phyloP scores from a whole-genome alignment of 345 rosid genomes.

The Excoecaria agallocha region DNA sequence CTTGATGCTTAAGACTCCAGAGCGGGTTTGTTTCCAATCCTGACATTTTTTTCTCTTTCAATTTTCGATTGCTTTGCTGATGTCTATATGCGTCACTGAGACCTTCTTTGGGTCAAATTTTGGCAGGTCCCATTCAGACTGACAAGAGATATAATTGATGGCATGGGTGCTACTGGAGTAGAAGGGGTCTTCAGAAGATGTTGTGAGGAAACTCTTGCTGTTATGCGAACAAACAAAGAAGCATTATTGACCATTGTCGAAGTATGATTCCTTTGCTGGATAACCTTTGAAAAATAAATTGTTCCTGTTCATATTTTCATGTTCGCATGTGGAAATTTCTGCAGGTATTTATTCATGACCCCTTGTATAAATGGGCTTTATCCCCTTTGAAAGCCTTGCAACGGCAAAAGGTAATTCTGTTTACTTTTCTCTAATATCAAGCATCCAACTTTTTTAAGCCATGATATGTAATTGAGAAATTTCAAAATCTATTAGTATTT shows the following conservation, averaged over 20 bases:
- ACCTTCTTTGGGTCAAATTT: not conserved
- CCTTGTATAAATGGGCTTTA: slow-evolving; percentile 96
- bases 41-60: slow-evolving; percentile 6
- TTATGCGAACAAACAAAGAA: slow-evolving; percentile 96
- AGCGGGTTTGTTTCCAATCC: slow-evolving; percentile 51
- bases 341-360: slow-evolving; percentile 99
- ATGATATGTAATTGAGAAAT: not conserved
- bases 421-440: not conserved
- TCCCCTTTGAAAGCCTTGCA: slow-evolving; percentile 97
- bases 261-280: slow-evolving; percentile 42
- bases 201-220: slow-evolving; percentile 91
- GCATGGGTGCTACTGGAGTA: slow-evolving; percentile 97
- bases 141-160: slow-evolving; percentile 89
- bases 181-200: slow-evolving; percentile 96
- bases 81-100: slow-evolving; percentile 8
- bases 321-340: slow-evolving; percentile 22
- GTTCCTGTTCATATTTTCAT: not conserved
- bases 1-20: slow-evolving; percentile 95
- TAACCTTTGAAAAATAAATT: not conserved
- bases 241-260: slow-evolving; percentile 91
- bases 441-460: not conserved
- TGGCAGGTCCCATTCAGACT: slow-evolving; percentile 93
- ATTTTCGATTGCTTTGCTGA: not conserved
- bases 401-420: slow-evolving; percentile 78
- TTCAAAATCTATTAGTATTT: too few relatives aligned